Base-by-base conservation (phyloP, 2,329 filamentous ascomycete species). In the Alternaria arbusti region DNA sequence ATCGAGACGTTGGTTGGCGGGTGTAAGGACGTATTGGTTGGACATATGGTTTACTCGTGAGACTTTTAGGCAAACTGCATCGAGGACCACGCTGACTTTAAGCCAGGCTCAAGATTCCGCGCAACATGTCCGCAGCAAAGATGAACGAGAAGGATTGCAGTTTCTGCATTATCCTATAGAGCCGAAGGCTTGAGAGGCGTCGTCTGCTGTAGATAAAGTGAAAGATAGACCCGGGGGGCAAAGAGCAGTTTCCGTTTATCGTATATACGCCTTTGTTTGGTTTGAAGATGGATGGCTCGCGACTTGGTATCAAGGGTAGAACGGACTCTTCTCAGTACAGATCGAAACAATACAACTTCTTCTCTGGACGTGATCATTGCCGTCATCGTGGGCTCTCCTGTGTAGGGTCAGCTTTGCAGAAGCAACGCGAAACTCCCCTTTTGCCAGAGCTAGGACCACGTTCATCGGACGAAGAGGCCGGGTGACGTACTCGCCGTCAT, bases 11-110 rank as follows among this genome's bases (percentile, higher is more conserved):
- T 66, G 25, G 20, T 64, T n/a, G 54, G 58, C 8, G 61, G 30
- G 5, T 64, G 57, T 22, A 64, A 65, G 15, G 61, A 66, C 32
- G 32, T 66, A 8, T 15, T 66, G 57, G 57, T 64, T 9, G 64
- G 61, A 32, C 63, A 65, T 30, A 65, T 65, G 60, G 20, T 55
- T 23, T 65, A 65, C n/a, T 57, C 58, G 49, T 52, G 30, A 32
- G 26, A 12, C 23, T 10, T 15, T 7, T 10, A 9, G 23, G 40
- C 25, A 26, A 36, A 22, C 6, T 59, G 30, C 50, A 12, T 47
- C 5, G 9, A 25, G 22, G n/a, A 60, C 22, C 12, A 36, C 15
- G 50, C n/a, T 55, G 44, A 52, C 30, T 25, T 52, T 2, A 36
- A 15, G n/a, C 49, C 15, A 52, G 49, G 22, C 32, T 63, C 17